Conservation (phyloP, 345 rosid genomes). For the Brassica juncea region DNA sequence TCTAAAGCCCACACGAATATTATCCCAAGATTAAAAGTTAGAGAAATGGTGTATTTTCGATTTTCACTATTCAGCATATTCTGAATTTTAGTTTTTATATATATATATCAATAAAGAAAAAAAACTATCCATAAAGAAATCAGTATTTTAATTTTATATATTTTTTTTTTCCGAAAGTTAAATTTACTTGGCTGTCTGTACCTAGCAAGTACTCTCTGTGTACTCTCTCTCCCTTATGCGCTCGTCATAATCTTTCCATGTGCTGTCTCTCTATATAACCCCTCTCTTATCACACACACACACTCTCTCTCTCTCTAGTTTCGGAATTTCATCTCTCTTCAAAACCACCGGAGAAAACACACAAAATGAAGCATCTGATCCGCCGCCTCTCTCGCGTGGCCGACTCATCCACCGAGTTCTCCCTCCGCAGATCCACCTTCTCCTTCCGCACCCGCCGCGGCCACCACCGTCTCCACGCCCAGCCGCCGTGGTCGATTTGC, state of each 20-base stretch:
- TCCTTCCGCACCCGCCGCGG: conserved; percentile 27
- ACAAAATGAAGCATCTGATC: conserved; percentile 75
- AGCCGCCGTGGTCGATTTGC: conserved; percentile 28
- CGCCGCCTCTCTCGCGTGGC: conserved; percentile 89
- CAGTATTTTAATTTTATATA: background rate
- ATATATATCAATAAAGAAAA: too few relatives aligned
- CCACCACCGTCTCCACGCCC: conserved; percentile 33
- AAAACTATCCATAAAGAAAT: background rate
- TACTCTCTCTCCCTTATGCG: conserved; percentile 22
- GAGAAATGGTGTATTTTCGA: background rate
- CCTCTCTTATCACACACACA: background rate
- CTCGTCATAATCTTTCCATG: conserved; percentile 48
- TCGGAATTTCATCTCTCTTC: conserved; percentile 3
- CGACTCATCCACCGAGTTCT: conserved; percentile 60
- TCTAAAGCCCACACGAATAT: background rate
- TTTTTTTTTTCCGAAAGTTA: background rate
- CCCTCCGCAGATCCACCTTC: conserved; percentile 53
- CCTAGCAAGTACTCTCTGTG: conserved; percentile 53
- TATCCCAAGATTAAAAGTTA: background rate
- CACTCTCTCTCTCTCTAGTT: background rate
- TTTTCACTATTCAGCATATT: background rate
- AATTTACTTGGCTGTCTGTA: conserved; percentile 18
- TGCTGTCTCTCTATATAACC: conserved; percentile 25
- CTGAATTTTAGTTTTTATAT: background rate
- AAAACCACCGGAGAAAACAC: background rate